Evolutionary conservation across 768 basidiomycete species (phyloP), one percentile per base, ranked within the genome.

Genomic region (Leccinum broughii): DNA sequence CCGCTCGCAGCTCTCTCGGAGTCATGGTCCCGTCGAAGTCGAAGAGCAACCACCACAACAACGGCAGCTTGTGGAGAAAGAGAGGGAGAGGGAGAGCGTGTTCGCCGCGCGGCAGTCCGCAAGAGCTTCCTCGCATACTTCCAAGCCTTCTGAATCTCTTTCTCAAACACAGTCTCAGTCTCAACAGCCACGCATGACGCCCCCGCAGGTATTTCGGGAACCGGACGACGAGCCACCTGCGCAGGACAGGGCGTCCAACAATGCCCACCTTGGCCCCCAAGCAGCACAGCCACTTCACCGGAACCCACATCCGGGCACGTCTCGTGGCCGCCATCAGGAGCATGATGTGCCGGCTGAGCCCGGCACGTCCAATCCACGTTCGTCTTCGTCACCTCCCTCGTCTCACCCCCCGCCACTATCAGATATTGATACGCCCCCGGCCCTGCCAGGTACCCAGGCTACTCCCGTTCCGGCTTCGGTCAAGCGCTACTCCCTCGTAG

Each of bases 401-500:
- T 44, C 41, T 44, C 41, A 44, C 0, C 41, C 41, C n/a, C 41
- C 41, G 10, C 41, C 41, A 44, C 41, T 44, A 44, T 44, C 68
- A 35, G 70, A 63, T 49, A 55, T 60, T 34, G 66, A 68, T 20
- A 65, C 75, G 14, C 72, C 77, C 2, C 68, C 77, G 3, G 66
- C 72, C 8, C 56, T 71, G 26, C 64, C 67, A 4, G 73, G 76
- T 9, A 54, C 44, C 20, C 68, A 69, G 32, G 17, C 58, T 13
- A 54, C 44, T 0, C 64, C 55, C 4, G 86, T 88, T 11, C 92
- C 91, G 6, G 74, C 89, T 6, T 83, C 77, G 56, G 84, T 93
- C 46, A 91, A 88, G 68, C 85, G 92, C 8, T 93, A 89, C 69
- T 91, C 92, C 2, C 79, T 94, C 20, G 83, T 88, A 20, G 92